phyloP scores from a whole-genome alignment of 441 rosid genomes.

The Adansonia gregorii region DNA sequence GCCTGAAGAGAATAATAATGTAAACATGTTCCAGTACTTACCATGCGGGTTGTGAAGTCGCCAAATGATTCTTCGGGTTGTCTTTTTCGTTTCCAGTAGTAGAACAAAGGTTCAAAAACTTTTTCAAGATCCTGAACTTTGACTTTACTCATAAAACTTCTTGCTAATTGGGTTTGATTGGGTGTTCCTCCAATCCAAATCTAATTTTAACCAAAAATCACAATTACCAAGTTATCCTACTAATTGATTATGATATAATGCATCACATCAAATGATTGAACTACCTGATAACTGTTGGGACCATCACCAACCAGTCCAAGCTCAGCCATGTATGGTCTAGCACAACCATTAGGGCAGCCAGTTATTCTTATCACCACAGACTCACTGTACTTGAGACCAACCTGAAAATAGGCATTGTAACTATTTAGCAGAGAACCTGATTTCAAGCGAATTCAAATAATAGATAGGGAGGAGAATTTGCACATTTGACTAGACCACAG shows the following conservation, averaged over 20 bases:
- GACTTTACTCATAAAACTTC: slow-evolving; percentile 84
- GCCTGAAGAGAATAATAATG: not conserved
- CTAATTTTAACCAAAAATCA: slow-evolving; percentile 43
- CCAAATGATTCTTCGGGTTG: slow-evolving; percentile 88
- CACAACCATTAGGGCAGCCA: slow-evolving; percentile 98
- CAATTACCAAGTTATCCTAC: not conserved
- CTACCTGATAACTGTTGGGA: slow-evolving; percentile 97
- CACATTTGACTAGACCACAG: no score
- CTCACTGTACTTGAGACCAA: slow-evolving; percentile 81
- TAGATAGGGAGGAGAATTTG: not conserved
- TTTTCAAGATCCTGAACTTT: slow-evolving; percentile 94
- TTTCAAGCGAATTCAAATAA: not conserved
- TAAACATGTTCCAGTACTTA: slow-evolving; percentile 40
- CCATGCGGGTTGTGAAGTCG: slow-evolving; percentile 79
- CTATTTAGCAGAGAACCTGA: slow-evolving; percentile 24
- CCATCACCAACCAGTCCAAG: slow-evolving; percentile 98
- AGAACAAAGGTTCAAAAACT: slow-evolving; percentile 87
- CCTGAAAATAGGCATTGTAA: slow-evolving; percentile 49
- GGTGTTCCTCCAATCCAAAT: slow-evolving; percentile 99
- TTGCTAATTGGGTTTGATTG: slow-evolving; percentile 77
- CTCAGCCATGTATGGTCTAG: slow-evolving; percentile 98
- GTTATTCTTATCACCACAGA: slow-evolving; percentile 90
- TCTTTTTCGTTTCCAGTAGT: slow-evolving; percentile 79
- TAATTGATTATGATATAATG: not conserved
- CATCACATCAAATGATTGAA: not conserved